Conservation (phyloP, 768 basidiomycete genomes). For the Boletus insuetus region DNA sequence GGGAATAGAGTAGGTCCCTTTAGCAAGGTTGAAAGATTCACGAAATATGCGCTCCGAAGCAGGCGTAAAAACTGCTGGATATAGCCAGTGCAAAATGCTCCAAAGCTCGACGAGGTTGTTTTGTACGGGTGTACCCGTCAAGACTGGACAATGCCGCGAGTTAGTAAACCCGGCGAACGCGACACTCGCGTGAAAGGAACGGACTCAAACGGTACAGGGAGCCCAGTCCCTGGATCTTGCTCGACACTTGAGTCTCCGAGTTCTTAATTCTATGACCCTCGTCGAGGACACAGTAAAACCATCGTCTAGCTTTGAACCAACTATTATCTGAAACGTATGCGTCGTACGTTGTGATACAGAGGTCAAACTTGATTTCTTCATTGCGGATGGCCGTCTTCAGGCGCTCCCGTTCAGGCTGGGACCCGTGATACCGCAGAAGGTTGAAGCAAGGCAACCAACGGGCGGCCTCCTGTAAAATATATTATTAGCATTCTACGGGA, state of each 20-base stretch:
- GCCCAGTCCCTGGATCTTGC: constrained; percentile 54
- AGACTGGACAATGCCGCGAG: constrained; percentile 35
- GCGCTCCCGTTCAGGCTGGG: constrained; percentile 50
- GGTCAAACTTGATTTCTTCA: constrained; percentile 36
- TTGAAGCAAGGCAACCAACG: constrained; percentile 54
- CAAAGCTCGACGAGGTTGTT: constrained; percentile 61
- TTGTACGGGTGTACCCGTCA: constrained; percentile 75
- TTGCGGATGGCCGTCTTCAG: constrained; percentile 44
- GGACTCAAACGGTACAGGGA: constrained; percentile 56
- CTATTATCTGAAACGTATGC: constrained; percentile 51
- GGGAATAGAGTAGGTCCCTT: constrained; percentile 49
- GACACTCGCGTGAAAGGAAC: constrained; percentile 1
- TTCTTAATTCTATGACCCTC: constrained; percentile 78
- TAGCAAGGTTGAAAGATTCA: constrained; percentile 50
- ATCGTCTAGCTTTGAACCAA: constrained; percentile 61
- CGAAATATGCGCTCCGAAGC: constrained; percentile 48
- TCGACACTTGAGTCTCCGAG: constrained; percentile 49
- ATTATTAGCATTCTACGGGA: not conserved
- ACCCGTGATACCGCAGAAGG: constrained; percentile 62
- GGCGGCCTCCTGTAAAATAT: constrained; percentile 41
- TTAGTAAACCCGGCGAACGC: not conserved
- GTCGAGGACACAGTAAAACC: constrained; percentile 59
- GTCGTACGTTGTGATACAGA: constrained; percentile 72
- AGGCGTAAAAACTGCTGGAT: constrained; percentile 50
- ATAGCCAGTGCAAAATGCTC: constrained; percentile 55